Conservation (phyloP, 139 green algal genomes). For the Desmodesmus armatus region DNA sequence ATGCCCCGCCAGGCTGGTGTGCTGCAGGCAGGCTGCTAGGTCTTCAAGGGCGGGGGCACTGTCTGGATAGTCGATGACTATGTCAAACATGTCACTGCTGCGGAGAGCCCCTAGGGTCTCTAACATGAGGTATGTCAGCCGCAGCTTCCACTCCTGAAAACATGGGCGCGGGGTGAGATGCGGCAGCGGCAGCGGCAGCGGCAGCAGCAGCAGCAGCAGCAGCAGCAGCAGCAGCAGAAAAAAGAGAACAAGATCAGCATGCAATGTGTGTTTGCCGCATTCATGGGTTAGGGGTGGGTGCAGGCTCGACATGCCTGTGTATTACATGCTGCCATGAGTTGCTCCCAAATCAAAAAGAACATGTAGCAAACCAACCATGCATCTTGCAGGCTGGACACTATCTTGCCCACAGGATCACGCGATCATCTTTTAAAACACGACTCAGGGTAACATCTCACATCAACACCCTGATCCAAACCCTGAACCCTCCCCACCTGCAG, state of each 20-base stretch:
- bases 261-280: too few species aligned
- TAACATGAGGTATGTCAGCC: constrained; percentile 79
- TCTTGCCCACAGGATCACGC: too few species aligned
- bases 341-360: not conserved
- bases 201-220: not conserved
- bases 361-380: too few species aligned
- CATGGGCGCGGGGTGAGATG: not conserved
- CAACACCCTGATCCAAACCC: too few species aligned
- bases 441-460: too few species aligned
- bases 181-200: not conserved
- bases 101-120: constrained; percentile 78
- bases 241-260: too few species aligned
- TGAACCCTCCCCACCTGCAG: too few species aligned
- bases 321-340: too few species aligned
- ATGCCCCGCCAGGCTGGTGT: constrained; percentile 50
- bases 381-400: too few species aligned
- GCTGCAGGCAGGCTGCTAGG: constrained; percentile 75
- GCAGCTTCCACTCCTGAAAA: constrained; percentile 72
- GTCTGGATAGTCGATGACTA: constrained; percentile 89
- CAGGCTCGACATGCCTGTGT: too few species aligned
- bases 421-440: too few species aligned
- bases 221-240: not conserved
- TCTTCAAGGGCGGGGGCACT: constrained; percentile 75
- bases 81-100: constrained; percentile 90
- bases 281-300: too few species aligned